Evolutionary conservation across 2,329 filamentous ascomycete genomes (phyloP), one percentile per base, ranked within the genome.

Genomic region (Fusarium caatingaense): DNA sequence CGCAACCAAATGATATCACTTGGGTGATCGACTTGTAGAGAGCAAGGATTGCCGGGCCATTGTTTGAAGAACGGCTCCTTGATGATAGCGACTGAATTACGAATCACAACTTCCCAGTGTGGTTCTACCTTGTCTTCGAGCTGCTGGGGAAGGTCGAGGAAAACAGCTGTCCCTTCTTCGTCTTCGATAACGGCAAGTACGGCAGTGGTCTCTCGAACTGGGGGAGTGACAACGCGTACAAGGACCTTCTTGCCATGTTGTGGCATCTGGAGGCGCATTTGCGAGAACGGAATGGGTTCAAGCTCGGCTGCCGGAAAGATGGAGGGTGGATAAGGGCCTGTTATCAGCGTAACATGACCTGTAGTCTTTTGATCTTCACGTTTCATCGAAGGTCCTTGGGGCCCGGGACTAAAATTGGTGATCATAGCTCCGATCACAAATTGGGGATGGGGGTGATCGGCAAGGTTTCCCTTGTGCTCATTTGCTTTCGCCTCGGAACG

Each of bases 61-160:
- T 72, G 28, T 64, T 83, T 86, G 68, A 88, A 81, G 68, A 82
- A 88, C 0, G 86, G 86, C 58, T 88, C 86, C 64, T 88, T 89
- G 30, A 89, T 53, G 27, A 87, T 69, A 12, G 70, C 12, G 74
- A 40, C 13, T 7, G 37, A 76, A 2, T 77, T 76, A 7, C 74
- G 59, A 1, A 71, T 62, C 5, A 87, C 51, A 1, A 81, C 68
- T 6, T 83, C 73, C 6, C 78, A 66, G 1, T 73, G 73, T 5
- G 79, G 68, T 0, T 81, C 73, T 5, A 77, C 61, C 2, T 73
- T 60, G 25, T 82, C 80, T 4, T 78, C 76, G 8, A 79, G 80
- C 42, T 84, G 82, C 46, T 85, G 78, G 56, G 83, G 80, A 1
- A 85, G 67, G 53, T 83, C 76, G 3, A 85, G 67, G n/a, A 79